These are phyloP conservation scores for Scytalidium sp. DNA, from an alignment of 2,329 filamentous ascomycete species.

Conservation along the genomic window DNA sequence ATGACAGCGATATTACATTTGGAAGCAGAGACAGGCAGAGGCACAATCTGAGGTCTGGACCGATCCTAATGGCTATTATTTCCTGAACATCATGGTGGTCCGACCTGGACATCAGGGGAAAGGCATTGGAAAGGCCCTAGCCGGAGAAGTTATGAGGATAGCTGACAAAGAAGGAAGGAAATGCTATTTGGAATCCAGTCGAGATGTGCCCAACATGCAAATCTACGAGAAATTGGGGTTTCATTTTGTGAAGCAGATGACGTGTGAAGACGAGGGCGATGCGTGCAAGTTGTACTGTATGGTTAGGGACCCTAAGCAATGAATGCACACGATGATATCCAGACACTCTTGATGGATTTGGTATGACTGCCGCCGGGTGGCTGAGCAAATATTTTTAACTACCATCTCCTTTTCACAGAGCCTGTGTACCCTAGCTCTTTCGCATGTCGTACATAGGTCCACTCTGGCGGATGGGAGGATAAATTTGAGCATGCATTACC, in stretches of 20 bases:
- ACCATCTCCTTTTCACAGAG: too few species aligned
- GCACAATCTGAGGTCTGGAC: constrained; percentile 63
- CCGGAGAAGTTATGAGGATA: constrained; percentile 57
- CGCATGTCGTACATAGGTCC: too few species aligned
- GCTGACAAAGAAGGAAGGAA: constrained; percentile 62
- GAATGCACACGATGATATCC: too few species aligned
- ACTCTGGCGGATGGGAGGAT: too few species aligned
- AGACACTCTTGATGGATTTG: too few species aligned
- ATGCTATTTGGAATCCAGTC: constrained; percentile 71
- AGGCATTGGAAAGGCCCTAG: constrained; percentile 63
- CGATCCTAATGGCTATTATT: constrained; percentile 67
- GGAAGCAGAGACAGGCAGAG: constrained; percentile 63
- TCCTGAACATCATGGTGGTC: constrained; percentile 73
- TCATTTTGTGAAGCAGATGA: constrained; percentile 59
- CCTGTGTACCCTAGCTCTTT: too few species aligned
- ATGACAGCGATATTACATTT: constrained; percentile 64
- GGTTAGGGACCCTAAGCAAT: constrained; percentile 37
- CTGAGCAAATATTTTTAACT: too few species aligned
- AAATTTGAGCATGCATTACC: too few species aligned
- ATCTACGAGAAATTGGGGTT: constrained; percentile 73
- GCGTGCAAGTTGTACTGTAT: constrained; percentile 49
- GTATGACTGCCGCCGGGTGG: too few species aligned
- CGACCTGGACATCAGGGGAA: constrained; percentile 61
- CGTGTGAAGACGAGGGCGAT: constrained; percentile 61
- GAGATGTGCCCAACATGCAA: constrained; percentile 63